Percentiles rank a stretch among this genome's conserved stretches.
Conservation (phyloP, 2,329 filamentous ascomycete genomes). For the Verticillium nubilum region DNA sequence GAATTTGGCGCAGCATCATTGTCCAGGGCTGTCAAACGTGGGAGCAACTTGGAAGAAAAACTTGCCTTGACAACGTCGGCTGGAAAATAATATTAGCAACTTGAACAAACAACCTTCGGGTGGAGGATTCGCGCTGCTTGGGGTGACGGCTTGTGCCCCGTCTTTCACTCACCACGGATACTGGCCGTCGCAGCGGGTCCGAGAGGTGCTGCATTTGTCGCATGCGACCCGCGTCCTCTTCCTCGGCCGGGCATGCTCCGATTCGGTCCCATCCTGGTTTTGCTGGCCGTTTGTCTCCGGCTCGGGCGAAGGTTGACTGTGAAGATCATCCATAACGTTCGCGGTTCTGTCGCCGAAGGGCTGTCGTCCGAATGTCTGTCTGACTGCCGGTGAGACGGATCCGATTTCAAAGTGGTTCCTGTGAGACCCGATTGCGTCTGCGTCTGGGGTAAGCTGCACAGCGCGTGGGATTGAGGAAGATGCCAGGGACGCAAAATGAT, state of each 20-base stretch:
- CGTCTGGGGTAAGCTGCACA: not conserved
- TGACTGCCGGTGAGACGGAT: not conserved
- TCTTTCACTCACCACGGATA: slow-evolving; percentile 26
- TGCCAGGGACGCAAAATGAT: not conserved
- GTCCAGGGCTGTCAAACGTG: no score
- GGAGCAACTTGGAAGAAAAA: no score
- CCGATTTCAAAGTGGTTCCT: not conserved
- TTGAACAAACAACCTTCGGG: not conserved
- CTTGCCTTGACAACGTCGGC: slow-evolving; percentile 30
- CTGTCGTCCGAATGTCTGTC: not conserved
- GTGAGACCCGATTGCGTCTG: not conserved
- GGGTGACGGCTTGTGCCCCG: not conserved
- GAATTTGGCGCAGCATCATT: no score
- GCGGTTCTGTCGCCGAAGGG: not conserved
- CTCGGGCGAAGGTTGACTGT: not conserved
- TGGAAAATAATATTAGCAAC: slow-evolving; percentile 12
- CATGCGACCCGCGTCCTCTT: slow-evolving; percentile 20
- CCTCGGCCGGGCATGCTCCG: slow-evolving; percentile 15
- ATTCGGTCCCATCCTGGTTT: not conserved
- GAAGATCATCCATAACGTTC: not conserved
- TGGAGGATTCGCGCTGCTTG: not conserved
- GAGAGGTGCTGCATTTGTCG: slow-evolving; percentile 22
- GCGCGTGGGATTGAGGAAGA: not conserved
- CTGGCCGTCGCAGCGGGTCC: slow-evolving; percentile 36
- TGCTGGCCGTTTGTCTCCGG: not conserved